Evolutionary conservation across 192 early-diverging fungal genomes (phyloP), one percentile per base, ranked within the genome.

Genomic region (Umbelopsis vinacea): DNA sequence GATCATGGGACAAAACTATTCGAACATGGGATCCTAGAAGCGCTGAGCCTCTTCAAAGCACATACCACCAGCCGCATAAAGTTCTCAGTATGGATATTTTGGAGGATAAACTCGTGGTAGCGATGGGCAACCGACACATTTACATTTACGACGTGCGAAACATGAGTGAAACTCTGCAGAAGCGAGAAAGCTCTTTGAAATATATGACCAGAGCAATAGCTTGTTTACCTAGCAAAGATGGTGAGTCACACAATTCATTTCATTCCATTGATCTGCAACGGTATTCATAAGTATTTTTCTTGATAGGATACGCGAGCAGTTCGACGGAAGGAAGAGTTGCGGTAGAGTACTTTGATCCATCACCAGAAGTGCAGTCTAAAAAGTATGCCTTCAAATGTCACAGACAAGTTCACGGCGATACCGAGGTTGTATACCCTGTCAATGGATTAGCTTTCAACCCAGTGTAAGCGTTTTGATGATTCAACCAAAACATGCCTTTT

Each of bases 331-430:
- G 97, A 5, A 89, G 97, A 15, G 89, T 98, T 21, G 92, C 94
- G 2, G 92, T 99, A 23, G 96, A 99, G 73, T 96, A 91, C 70
- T 94, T 99, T 76, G 90, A 93, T 63, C 84, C 89, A 8, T 79
- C 84, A 19, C 73, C 80, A 24, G 89, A 91, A 73, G 80, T 80
- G n/a, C 88, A 93, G 63, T 79, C 77, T 4, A 90, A 92, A 71
- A 97, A 96, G 76, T 98, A 96, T 72, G 93, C 96, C 0, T 99
- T 99, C 86, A 99, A 99, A 81, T 98, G 95, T 79, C 97, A 99
- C 80, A 89, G 97, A 29, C 85, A 92, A 67, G 80, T 79, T 19
- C 82, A 87, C 12, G 90, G 94, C 68, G 94, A 89, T 14, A 83
- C 89, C 12, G 95, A 97, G 45, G 82, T 86, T 46, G 91, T 99